Evolutionary conservation across 331 rosid genomes (phyloP), one percentile per base, ranked within the genome.

Genomic region (Quercus phellos): DNA sequence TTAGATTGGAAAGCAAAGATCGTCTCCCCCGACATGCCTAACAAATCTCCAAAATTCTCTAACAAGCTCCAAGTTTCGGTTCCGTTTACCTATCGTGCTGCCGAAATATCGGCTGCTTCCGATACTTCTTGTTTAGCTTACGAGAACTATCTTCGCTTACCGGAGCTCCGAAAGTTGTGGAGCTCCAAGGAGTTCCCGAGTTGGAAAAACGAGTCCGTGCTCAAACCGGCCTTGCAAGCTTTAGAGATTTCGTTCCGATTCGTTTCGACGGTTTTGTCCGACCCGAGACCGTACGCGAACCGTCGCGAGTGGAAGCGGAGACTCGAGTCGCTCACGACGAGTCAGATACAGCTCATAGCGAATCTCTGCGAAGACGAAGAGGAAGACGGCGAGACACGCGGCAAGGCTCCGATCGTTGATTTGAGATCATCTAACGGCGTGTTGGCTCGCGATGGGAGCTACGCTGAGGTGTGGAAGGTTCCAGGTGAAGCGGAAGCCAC

Each of bases 161-260:
- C 93, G 7, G 86, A 90, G 27, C 89, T 94, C 35, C 80, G 90
- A 51, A 69, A 63, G 56, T 84, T 92, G 0, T 94, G 99, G 97
- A 81, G 73, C 79, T 67, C 88, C 3, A 54, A 35, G 34, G 86
- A 84, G 4, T 94, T 92, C 17, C 94, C 94, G 0, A 50, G 13
- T 0, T 94, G 99, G 99, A 19, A 82, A 69, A 90, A 76, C 85
- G 92, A 94, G 83, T 81, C 96, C 3, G 22, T 92, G 38, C 4
- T 90, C 34, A 94, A 90, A 61, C 99, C 99, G 61, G 89, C 94
- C 9, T 46, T 94, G 4, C 93, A 89, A 5, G 97, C 90, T 5
- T 76, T 94, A 4, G 99, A 94, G 71, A 89, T 92, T 58, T 86
- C 99, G 24, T 92, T 94, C 79, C 90, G 97, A 27, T 84, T 94